These are phyloP conservation scores for Pseudomassariella vexata DNA, from an alignment of 2,329 filamentous ascomycete species.

Conservation along the genomic window DNA sequence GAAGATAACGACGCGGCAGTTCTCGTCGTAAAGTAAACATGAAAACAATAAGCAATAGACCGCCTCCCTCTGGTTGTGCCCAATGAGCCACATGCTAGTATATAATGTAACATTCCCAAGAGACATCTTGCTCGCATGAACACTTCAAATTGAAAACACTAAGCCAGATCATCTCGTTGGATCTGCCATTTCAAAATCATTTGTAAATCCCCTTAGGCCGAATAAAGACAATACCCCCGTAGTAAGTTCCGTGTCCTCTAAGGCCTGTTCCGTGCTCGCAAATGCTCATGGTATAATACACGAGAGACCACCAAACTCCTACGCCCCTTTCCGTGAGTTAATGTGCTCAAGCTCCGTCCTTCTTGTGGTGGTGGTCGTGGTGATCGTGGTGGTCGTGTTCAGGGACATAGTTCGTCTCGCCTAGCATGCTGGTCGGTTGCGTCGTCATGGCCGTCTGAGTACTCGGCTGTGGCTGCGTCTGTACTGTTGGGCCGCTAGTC, in stretches of 20 bases:
- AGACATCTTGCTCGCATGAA: no score
- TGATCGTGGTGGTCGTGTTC: conserved; percentile 47
- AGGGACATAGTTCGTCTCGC: conserved; percentile 65
- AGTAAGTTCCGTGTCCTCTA: conserved; percentile 12
- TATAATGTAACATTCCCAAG: no score
- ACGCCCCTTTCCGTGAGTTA: conserved; percentile 1
- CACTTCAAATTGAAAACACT: no score
- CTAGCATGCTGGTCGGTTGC: conserved; percentile 50
- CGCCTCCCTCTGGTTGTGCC: no score
- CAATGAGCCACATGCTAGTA: no score
- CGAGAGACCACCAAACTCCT: background rate
- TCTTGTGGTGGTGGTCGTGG: conserved; percentile 39
- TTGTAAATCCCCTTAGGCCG: conserved; percentile 10
- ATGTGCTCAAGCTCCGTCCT: conserved; percentile 12
- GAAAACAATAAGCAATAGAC: no score
- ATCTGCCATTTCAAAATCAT: no score
- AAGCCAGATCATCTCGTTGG: no score
- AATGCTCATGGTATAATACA: conserved; percentile 20
- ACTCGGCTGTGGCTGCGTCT: conserved; percentile 49
- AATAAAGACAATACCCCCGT: no score
- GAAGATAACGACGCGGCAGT: no score
- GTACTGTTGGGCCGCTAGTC: conserved; percentile 48
- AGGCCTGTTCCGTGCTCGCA: conserved; percentile 17
- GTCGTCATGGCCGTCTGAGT: conserved; percentile 54
- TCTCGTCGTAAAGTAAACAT: no score